Conservation (phyloP, 2,329 filamentous ascomycete species). For the Cladosporium austrohemisphaericum region DNA sequence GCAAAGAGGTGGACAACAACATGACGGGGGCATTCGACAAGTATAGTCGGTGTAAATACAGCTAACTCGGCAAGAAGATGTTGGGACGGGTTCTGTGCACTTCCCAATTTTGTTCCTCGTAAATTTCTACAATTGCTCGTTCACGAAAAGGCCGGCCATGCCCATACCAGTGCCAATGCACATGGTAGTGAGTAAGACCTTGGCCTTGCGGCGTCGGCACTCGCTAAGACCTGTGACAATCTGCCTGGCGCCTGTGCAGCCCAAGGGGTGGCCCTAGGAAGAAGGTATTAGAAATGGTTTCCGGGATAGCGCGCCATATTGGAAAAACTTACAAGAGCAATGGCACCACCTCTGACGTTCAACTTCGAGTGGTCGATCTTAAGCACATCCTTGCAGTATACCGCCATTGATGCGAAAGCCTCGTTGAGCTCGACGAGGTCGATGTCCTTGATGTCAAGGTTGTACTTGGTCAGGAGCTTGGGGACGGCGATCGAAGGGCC, state of each 20-base stretch:
- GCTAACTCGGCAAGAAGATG: no score
- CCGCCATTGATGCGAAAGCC: slow-evolving; percentile 95
- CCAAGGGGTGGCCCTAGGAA: slow-evolving; percentile 66
- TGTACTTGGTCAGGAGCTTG: slow-evolving; percentile 80
- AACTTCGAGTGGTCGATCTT: slow-evolving; percentile 71
- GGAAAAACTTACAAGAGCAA: slow-evolving; percentile 53
- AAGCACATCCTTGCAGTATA: slow-evolving; percentile 68
- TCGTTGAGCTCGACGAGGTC: slow-evolving; percentile 95
- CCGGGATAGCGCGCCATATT: not conserved
- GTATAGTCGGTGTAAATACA: no score
- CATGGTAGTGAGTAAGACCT: slow-evolving; percentile 77
- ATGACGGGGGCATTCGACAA: no score
- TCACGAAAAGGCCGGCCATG: slow-evolving; percentile 64
- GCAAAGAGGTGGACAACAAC: no score
- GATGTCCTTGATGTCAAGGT: slow-evolving; percentile 73
- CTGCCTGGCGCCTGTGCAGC: slow-evolving; percentile 71
- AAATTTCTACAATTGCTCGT: slow-evolving; percentile 51
- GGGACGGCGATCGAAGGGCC: slow-evolving; percentile 67
- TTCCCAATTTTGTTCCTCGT: not conserved
- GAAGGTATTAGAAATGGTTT: not conserved
- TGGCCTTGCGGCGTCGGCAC: slow-evolving; percentile 31
- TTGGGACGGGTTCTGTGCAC: slow-evolving; percentile 3
- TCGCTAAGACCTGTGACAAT: slow-evolving; percentile 70
- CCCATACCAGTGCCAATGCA: slow-evolving; percentile 67
- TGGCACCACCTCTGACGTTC: slow-evolving; percentile 77